Percentiles rank a stretch among this genome's conserved stretches.
phyloP scores from a whole-genome alignment of 73 alveolate species.

The Tetrahymena elliotti region DNA sequence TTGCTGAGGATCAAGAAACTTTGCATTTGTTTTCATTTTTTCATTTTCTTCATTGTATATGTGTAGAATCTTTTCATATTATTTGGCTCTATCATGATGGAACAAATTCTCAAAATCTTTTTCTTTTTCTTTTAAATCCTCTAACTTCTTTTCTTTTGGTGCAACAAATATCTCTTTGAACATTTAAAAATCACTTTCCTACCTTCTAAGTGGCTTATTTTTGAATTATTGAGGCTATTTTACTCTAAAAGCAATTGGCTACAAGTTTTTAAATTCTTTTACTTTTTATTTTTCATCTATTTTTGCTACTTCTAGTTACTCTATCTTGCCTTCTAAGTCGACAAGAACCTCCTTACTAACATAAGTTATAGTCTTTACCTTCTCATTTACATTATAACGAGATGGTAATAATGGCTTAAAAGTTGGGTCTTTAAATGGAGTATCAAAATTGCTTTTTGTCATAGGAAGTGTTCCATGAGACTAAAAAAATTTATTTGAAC shows the following conservation, averaged over 20 bases:
- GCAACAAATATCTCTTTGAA: slow-evolving; percentile 35
- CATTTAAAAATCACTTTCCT: slow-evolving; percentile 34
- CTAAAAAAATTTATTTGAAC: background rate
- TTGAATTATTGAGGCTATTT: slow-evolving; percentile 34
- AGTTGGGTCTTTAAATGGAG: background rate
- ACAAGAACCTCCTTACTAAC: slow-evolving; percentile 5
- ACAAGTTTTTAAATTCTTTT: background rate
- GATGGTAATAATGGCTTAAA: background rate
- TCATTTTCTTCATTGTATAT: slow-evolving; percentile 27
- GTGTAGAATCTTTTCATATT: slow-evolving; percentile 31
- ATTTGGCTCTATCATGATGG: slow-evolving; percentile 27
- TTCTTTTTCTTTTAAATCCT: slow-evolving; percentile 35
- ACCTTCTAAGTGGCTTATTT: slow-evolving; percentile 37
- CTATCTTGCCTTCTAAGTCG: slow-evolving; percentile 25
- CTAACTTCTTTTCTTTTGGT: slow-evolving; percentile 31
- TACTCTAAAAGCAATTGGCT: background rate
- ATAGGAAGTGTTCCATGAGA: background rate
- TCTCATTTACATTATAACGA: background rate
- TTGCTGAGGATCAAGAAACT: background rate
- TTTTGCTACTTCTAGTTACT: background rate
- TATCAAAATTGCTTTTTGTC: slow-evolving; percentile 1
- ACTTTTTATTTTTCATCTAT: background rate
- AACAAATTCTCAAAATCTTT: slow-evolving; percentile 40
- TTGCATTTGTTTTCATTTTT: background rate
- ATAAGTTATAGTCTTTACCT: background rate